Evolutionary conservation across 495 filamentous ascomycete species (phyloP).

Genomic region (Xylaria bambusicola): DNA sequence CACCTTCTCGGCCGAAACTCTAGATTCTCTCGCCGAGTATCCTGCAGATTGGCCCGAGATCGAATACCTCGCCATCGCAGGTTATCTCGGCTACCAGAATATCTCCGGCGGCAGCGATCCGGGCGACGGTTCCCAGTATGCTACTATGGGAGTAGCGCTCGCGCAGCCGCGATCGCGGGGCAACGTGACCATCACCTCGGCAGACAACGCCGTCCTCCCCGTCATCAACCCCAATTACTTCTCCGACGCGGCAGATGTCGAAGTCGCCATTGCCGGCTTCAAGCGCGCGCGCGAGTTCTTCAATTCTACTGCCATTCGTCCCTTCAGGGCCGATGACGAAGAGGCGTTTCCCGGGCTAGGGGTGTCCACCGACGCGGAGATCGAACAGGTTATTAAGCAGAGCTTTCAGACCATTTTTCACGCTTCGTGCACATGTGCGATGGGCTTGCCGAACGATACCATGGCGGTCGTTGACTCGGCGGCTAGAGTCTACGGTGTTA

Average conservation of each 20-base stretch:
- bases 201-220: conserved; percentile 43
- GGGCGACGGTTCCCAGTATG: conserved; percentile 45
- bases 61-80: conserved; percentile 44
- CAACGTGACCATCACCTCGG: conserved; percentile 52
- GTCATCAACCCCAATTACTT: conserved; percentile 51
- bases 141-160: conserved; percentile 39
- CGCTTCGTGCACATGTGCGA: conserved; percentile 54
- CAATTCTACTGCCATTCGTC: conserved; percentile 17
- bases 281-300: conserved; percentile 45
- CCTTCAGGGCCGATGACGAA: conserved; percentile 28
- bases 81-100: conserved; percentile 27
- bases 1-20: conserved; percentile 13
- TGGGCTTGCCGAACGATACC: conserved; percentile 47
- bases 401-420: conserved; percentile 50
- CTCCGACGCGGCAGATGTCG: conserved; percentile 43
- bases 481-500: conserved; percentile 55
- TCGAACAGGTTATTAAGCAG: conserved; percentile 43
- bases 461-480: conserved; percentile 58
- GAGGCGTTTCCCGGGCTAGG: conserved; percentile 48
- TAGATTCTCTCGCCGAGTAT: conserved; percentile 37
- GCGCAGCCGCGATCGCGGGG: conserved; percentile 53
- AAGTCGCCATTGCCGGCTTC: conserved; percentile 47
- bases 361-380: conserved; percentile 49
- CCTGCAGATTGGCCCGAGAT: conserved; percentile 62
- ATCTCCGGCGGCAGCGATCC: conserved; percentile 40